Evolutionary conservation across 2,329 filamentous ascomycete genomes (phyloP).

Genomic region (Ciborinia camelliae): DNA sequence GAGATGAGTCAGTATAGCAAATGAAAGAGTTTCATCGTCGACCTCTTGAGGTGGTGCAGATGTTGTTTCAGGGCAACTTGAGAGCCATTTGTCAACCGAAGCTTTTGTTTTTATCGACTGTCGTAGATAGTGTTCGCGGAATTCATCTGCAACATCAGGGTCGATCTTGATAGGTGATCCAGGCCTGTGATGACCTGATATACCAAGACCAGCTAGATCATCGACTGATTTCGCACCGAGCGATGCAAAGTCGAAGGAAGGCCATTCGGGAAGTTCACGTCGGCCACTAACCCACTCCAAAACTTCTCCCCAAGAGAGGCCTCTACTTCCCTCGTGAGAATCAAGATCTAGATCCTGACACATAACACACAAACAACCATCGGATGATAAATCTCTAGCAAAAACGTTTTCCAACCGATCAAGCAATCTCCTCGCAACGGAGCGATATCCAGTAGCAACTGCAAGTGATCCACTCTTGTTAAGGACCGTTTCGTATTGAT

Average conservation of each 20-base stretch:
- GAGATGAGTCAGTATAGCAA: constrained; percentile 88
- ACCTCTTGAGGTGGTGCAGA: constrained; percentile 80
- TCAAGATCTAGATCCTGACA: constrained; percentile 58
- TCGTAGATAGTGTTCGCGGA: constrained; percentile 84
- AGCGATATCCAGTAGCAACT: constrained; percentile 91
- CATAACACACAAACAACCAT: constrained; percentile 83
- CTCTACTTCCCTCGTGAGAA: constrained; percentile 50
- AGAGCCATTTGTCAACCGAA: constrained; percentile 89
- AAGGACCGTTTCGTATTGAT: constrained; percentile 82
- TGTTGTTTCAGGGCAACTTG: constrained; percentile 66
- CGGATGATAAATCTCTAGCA: constrained; percentile 81
- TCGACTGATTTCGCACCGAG: constrained; percentile 59
- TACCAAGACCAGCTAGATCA: constrained; percentile 53
- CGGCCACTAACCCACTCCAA: constrained; percentile 88
- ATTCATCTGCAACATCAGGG: constrained; percentile 90
- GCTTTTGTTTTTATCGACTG: constrained; percentile 90
- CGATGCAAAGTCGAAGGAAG: constrained; percentile 72
- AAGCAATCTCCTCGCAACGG: constrained; percentile 83
- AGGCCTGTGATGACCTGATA: constrained; percentile 50
- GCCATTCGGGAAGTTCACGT: constrained; percentile 82
- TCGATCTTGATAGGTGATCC: constrained; percentile 72
- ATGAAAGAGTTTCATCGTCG: constrained; percentile 89
- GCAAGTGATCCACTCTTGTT: constrained; percentile 83
- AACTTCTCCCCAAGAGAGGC: constrained; percentile 92
- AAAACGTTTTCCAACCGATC: constrained; percentile 94